Evolutionary conservation across 1,284 basidiomycete genomes (phyloP).

Genomic region (Pseudomicrostroma phylloplanum): DNA sequence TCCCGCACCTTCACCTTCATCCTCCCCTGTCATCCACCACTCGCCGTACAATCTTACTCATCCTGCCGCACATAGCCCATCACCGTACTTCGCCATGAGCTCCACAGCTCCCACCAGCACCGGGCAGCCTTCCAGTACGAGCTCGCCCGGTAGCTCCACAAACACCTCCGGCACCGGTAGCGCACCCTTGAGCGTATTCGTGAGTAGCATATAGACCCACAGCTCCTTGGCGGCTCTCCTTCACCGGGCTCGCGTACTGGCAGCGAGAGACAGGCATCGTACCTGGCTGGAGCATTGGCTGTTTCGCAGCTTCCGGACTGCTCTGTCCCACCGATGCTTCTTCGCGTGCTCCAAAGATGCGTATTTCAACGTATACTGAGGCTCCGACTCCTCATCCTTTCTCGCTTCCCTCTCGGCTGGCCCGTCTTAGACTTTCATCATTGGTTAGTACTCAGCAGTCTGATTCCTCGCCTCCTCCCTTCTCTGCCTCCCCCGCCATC

Average conservation of each 20-base stretch:
- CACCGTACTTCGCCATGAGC: too few species aligned
- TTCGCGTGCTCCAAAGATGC: neutral
- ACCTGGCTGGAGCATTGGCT: neutral
- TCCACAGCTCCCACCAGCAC: too few species aligned
- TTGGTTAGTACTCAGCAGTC: constrained; percentile 31
- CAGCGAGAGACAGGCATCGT: neutral
- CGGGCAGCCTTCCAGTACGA: too few species aligned
- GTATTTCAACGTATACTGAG: neutral
- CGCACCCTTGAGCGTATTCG: constrained; percentile 39
- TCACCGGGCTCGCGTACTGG: neutral
- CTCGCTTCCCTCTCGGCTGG: neutral
- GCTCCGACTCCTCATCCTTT: neutral
- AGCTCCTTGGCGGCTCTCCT: neutral
- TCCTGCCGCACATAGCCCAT: too few species aligned
- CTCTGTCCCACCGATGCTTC: neutral
- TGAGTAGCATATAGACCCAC: constrained; percentile 19
- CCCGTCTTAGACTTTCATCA: constrained; percentile 32
- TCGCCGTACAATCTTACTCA: too few species aligned
- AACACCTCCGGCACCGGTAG: constrained; percentile 15
- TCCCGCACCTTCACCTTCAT: too few species aligned
- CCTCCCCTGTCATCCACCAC: too few species aligned
- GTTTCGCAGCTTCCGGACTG: neutral
- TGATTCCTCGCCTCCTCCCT: constrained; percentile 6
- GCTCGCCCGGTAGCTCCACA: too few species aligned
- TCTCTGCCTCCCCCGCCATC: neutral